Evolutionary conservation across 352 stramenopile species (phyloP).

Genomic region (Phytophthora lateralis): DNA sequence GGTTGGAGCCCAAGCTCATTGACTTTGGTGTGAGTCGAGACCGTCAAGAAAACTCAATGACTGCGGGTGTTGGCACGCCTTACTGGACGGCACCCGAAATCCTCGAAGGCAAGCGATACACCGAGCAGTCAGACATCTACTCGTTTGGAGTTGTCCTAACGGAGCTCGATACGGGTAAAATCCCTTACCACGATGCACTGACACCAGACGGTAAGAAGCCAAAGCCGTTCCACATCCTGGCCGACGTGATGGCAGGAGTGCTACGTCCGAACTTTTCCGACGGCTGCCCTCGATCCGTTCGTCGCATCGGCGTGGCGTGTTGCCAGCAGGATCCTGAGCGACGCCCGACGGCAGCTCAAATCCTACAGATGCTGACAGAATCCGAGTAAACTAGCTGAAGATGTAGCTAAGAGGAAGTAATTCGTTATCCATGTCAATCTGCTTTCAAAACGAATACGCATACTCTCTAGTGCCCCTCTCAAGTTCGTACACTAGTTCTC

Average conservation of each 20-base stretch:
- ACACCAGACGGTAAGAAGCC: slow-evolving; percentile 20
- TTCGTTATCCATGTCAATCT: background rate
- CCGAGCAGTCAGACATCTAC: slow-evolving; percentile 32
- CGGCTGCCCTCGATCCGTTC: slow-evolving; percentile 39
- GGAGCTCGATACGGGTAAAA: slow-evolving; percentile 29
- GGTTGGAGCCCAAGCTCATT: slow-evolving; percentile 58
- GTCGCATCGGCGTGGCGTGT: slow-evolving; percentile 35
- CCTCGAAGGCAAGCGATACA: slow-evolving; percentile 18
- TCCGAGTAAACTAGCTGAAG: background rate
- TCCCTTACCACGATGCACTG: slow-evolving; percentile 23
- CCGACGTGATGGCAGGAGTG: slow-evolving; percentile 36
- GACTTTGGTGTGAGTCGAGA: slow-evolving; percentile 32
- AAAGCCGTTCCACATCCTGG: slow-evolving; percentile 43
- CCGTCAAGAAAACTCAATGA: slow-evolving; percentile 23
- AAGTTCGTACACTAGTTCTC: background rate
- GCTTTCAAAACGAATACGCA: background rate
- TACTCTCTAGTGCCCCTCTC: background rate
- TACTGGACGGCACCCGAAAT: slow-evolving; percentile 38
- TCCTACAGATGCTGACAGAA: slow-evolving; percentile 6
- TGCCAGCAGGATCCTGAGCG: slow-evolving; percentile 42
- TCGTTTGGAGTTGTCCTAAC: slow-evolving; percentile 36
- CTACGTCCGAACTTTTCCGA: slow-evolving; percentile 44
- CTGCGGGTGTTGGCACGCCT: slow-evolving; percentile 16
- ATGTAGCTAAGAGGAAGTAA: background rate
- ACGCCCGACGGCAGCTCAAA: slow-evolving; percentile 29